Conservation (phyloP, 352 stramenopile species). For the Phytophthora vignae region DNA sequence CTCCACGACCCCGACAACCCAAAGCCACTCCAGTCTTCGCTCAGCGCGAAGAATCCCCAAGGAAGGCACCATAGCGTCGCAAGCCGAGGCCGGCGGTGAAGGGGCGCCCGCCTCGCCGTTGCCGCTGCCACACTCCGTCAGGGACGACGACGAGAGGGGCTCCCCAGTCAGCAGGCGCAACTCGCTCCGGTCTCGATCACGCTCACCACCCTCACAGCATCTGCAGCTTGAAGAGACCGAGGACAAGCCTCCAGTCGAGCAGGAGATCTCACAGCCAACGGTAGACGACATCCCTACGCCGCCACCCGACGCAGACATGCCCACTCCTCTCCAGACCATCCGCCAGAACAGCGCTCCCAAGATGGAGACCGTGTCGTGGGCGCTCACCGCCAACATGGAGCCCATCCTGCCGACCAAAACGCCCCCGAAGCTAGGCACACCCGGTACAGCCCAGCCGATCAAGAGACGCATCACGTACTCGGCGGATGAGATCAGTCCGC, state of each 20-base stretch:
- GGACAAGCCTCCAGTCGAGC: too few species aligned
- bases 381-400: slow-evolving; percentile 23
- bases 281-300: not conserved
- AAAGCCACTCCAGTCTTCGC: slow-evolving; percentile 13
- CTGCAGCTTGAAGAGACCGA: slow-evolving; percentile 28
- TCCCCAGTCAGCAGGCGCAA: slow-evolving; percentile 5
- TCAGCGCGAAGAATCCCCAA: slow-evolving; percentile 15
- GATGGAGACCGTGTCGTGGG: slow-evolving; percentile 27
- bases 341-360: slow-evolving; percentile 19
- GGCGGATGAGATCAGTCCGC: slow-evolving; percentile 46
- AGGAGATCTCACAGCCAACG: slow-evolving; percentile 6
- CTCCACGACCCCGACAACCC: not conserved
- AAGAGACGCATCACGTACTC: slow-evolving; percentile 43
- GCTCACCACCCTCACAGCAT: not conserved
- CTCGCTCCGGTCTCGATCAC: slow-evolving; percentile 18
- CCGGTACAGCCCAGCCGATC: slow-evolving; percentile 4
- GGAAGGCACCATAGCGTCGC: slow-evolving; percentile 20
- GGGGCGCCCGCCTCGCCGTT: slow-evolving; percentile 9
- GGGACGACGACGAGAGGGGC: slow-evolving; percentile 17
- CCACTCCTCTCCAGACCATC: slow-evolving; percentile 2
- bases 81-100: slow-evolving; percentile 28
- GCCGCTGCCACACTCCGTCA: slow-evolving; percentile 18
- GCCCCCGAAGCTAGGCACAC: slow-evolving; percentile 19
- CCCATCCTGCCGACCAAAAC: slow-evolving; percentile 21
- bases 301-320: slow-evolving; percentile 8